phyloP scores from a whole-genome alignment of 2,329 filamentous ascomycete genomes.

The Gyromitra esculenta region DNA sequence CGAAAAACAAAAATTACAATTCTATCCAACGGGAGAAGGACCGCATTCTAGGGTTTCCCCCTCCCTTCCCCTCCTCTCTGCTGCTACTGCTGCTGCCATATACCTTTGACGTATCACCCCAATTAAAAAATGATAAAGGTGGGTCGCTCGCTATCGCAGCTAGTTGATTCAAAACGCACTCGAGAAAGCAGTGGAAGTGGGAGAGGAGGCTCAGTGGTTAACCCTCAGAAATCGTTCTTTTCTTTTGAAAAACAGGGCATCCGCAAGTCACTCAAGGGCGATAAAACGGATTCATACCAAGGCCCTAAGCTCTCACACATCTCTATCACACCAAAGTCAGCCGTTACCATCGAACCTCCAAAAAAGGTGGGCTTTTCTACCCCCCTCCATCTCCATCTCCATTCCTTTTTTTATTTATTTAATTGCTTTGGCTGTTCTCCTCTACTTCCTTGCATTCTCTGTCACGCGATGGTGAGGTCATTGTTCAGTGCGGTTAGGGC shows the following conservation, averaged over 20 bases:
- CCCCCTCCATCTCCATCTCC: background rate
- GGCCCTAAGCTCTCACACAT: conserved; percentile 72
- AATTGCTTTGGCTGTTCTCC: background rate
- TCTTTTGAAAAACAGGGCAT: conserved; percentile 69
- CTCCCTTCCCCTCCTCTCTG: conserved; percentile 44
- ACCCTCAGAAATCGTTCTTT: conserved; percentile 52
- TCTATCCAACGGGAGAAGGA: conserved; percentile 45
- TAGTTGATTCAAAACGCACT: conserved; percentile 51
- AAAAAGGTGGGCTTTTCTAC: conserved; percentile 76
- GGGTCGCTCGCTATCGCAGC: conserved; percentile 53
- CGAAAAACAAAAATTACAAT: conserved; percentile 35
- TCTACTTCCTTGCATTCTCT: conserved; percentile 19
- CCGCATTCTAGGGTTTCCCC: conserved; percentile 43
- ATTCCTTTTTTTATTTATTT: conserved; percentile 58
- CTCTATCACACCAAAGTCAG: conserved; percentile 83
- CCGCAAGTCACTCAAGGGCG: conserved; percentile 88
- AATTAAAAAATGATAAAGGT: conserved; percentile 54
- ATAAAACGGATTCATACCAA: conserved; percentile 70
- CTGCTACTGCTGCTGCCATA: conserved; percentile 33
- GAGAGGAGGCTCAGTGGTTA: conserved; percentile 52
- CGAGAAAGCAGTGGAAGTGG: conserved; percentile 46
- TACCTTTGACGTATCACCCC: conserved; percentile 45
- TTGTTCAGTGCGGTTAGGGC: conserved; percentile 28
- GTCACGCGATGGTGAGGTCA: conserved; percentile 43
- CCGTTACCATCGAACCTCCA: conserved; percentile 86